Evolutionary conservation across 176 grass and related monocot species (phyloP).

Genomic region (Chrysopogon serrulatus): DNA sequence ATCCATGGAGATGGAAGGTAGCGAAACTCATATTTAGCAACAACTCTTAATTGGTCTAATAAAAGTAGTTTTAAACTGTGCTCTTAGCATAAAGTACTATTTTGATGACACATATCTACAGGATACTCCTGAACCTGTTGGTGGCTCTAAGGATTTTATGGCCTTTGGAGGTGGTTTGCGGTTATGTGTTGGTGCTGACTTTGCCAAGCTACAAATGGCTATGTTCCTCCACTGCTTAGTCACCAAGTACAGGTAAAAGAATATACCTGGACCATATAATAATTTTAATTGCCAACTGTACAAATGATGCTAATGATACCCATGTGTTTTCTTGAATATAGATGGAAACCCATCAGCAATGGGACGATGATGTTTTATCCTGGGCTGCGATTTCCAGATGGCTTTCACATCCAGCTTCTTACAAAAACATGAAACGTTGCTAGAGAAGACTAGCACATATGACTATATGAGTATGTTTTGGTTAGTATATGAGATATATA

Average conservation of each 20-base stretch:
- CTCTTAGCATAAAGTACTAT: not conserved
- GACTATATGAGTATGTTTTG: too few relatives aligned
- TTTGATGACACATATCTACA: not conserved
- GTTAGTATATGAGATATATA: too few relatives aligned
- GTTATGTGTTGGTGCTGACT: constrained; percentile 52
- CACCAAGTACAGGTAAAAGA: constrained; percentile 59
- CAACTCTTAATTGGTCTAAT: too few relatives aligned
- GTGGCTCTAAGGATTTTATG: constrained; percentile 68
- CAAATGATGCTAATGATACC: too few relatives aligned
- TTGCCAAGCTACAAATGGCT: constrained; percentile 49
- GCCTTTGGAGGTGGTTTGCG: constrained; percentile 39
- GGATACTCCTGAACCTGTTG: constrained; percentile 32
- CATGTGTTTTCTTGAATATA: too few relatives aligned
- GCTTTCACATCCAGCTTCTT: not conserved
- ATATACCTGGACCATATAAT: too few relatives aligned
- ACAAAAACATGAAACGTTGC: too few relatives aligned
- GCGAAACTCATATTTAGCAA: too few relatives aligned
- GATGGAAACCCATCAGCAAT: too few relatives aligned
- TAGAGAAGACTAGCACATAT: too few relatives aligned
- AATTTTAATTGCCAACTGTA: too few relatives aligned
- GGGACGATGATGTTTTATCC: constrained; percentile 16
- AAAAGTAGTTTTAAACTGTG: not conserved
- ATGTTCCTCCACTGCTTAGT: constrained; percentile 56
- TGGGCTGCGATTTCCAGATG: not conserved
- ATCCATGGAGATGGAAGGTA: constrained; percentile 74